phyloP scores from a whole-genome alignment of 345 rosid species.

The Salix caprea region DNA sequence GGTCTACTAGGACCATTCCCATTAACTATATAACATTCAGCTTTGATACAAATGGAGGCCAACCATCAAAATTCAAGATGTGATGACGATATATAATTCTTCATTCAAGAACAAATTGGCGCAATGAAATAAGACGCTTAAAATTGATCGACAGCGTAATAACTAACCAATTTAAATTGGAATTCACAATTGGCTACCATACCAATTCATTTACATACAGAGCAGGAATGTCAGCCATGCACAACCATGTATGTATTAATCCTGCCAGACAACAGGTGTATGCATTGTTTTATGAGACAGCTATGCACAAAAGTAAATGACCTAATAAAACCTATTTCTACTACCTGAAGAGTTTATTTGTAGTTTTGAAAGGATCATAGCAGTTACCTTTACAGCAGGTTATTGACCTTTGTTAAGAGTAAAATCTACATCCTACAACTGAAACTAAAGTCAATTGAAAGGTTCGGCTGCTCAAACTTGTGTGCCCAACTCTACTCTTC shows the following conservation, averaged over 20 bases:
- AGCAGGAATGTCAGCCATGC: slow-evolving; percentile 32
- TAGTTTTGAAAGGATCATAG: neutral
- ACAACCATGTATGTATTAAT: slow-evolving; percentile 14
- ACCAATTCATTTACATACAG: slow-evolving; percentile 27
- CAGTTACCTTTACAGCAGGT: slow-evolving; percentile 3
- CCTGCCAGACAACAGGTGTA: slow-evolving; percentile 26
- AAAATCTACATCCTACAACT: slow-evolving; percentile 11
- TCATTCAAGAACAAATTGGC: neutral
- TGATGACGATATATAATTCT: neutral
- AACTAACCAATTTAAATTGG: neutral
- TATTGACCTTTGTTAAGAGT: slow-evolving; percentile 5
- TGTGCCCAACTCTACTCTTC: slow-evolving; percentile 16
- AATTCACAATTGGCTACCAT: neutral
- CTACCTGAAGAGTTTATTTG: neutral
- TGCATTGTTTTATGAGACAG: neutral
- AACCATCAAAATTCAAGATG: neutral
- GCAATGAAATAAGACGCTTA: neutral
- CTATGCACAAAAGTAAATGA: slow-evolving; percentile 20
- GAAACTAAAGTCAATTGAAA: slow-evolving; percentile 3
- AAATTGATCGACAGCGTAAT: neutral
- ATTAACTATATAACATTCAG: no score
- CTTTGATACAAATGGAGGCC: neutral
- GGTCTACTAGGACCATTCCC: no score
- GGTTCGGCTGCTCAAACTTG: slow-evolving; percentile 8
- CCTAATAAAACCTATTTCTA: slow-evolving; percentile 7